Base-by-base conservation (phyloP, 2,329 filamentous ascomycete species). In the Phoma sp. region DNA sequence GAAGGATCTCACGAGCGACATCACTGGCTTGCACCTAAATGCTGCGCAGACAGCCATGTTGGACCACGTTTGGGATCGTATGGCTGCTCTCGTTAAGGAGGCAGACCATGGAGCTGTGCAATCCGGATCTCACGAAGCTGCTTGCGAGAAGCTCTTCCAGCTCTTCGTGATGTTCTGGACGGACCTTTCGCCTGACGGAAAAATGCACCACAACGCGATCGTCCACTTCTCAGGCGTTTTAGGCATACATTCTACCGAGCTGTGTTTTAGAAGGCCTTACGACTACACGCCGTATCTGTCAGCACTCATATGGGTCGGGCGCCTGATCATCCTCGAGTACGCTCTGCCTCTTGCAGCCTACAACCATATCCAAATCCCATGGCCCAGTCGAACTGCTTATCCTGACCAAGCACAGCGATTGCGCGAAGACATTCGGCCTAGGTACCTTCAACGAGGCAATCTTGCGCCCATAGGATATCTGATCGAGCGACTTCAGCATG, bases 91-190 rank as follows among this genome's bases (percentile, higher is more conserved):
- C 28, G 33, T 17, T 20, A 1, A 56, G 21, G 15, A 48, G 28
- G 47, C 32, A 45, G 48, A 48, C 43, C 5, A 17, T 20, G 26
- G 47, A 12, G 20, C 40, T 26, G 20, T 50, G 29, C 53, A 50
- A 32, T 12, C 14, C 18, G 23, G 3, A 42, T 56, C 25, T 26
- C 26, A 30, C 6, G 47, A 42, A 30, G 21, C 7, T 42, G 6
- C 49, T 5, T 26, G 28, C 37, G 23, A 57, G 29, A 49, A 18
- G 33, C 45, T 57, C 17, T 53, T 57, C 30, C 29, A 53, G 18
- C 48, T 57, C 42, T 49, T 53, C 42, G 23, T 57, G 2, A 49
- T 57, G 34, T 57, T 57, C 54, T 57, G 23, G 54, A 53, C 18
- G 30, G 45, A 57, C 25, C 20, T 53, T 3, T 56, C 32, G 15